phyloP scores from a whole-genome alignment of 1,139 yeast species.

The Scheffersomyces segobiensis region DNA sequence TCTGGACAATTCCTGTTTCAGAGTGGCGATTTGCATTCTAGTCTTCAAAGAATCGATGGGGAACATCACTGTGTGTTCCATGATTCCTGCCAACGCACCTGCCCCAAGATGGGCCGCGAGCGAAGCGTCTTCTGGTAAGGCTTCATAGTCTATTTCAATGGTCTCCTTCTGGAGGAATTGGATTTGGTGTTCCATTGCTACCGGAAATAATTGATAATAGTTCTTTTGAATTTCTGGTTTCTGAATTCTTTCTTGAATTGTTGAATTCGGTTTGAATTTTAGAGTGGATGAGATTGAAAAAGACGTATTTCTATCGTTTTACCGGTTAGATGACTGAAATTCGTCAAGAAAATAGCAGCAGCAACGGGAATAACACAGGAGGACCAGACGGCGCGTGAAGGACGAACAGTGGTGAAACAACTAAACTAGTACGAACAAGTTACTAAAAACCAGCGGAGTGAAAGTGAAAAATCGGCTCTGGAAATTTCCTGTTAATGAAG shows the following conservation, averaged over 20 bases:
- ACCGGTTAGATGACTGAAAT: not conserved
- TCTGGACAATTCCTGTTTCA: slow-evolving; percentile 36
- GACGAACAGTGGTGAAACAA: not conserved
- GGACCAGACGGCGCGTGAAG: not conserved
- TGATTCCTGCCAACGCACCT: slow-evolving; percentile 97
- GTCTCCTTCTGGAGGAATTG: slow-evolving; percentile 23
- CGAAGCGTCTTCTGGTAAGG: slow-evolving; percentile 87
- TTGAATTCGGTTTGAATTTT: slow-evolving; percentile 1
- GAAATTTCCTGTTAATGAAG: not conserved
- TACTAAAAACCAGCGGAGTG: not conserved
- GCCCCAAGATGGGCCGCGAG: slow-evolving; percentile 79
- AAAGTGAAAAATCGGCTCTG: not conserved
- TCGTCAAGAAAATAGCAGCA: not conserved
- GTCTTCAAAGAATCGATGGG: slow-evolving; percentile 96
- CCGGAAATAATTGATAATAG: not conserved
- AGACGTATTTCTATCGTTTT: not conserved
- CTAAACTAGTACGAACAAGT: not conserved
- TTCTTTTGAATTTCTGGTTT: not conserved
- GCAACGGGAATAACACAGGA: not conserved
- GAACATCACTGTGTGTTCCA: slow-evolving; percentile 97
- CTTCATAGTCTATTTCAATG: slow-evolving; percentile 78
- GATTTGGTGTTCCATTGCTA: slow-evolving; percentile 17
- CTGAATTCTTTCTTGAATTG: not conserved
- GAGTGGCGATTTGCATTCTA: slow-evolving; percentile 79
- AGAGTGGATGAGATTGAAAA: not conserved